These are phyloP conservation scores for Amniculicola lignicola DNA, from an alignment of 495 filamentous ascomycete genomes.

Conservation along the genomic window DNA sequence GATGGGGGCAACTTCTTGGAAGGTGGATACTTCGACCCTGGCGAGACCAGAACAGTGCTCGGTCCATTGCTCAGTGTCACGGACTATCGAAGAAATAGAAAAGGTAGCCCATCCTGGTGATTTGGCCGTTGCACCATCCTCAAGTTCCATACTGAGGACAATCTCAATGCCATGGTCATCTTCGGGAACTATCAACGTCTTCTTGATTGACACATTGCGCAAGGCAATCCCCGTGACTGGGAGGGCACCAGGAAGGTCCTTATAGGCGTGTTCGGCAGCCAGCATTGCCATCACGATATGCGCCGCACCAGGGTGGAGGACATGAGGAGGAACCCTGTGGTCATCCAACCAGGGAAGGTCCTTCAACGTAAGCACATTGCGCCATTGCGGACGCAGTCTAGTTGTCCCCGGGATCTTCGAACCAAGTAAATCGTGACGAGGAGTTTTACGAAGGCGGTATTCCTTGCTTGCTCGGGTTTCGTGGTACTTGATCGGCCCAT, in stretches of 20 bases:
- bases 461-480: slow-evolving; percentile 18
- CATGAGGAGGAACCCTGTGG: background rate
- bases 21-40: slow-evolving; percentile 1
- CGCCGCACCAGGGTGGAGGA: background rate
- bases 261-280: background rate
- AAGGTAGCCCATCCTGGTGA: slow-evolving; percentile 26
- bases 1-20: background rate
- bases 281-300: background rate
- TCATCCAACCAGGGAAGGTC: slow-evolving; percentile 27
- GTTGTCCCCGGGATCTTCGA: background rate
- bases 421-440: slow-evolving; percentile 23
- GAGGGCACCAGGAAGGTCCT: background rate
- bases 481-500: slow-evolving; percentile 13
- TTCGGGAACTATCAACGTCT: slow-evolving; percentile 28
- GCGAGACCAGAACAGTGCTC: slow-evolving; percentile 20
- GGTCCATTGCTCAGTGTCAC: slow-evolving; percentile 10
- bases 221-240: slow-evolving; percentile 17
- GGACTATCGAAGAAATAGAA: slow-evolving; percentile 16
- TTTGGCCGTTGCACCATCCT: background rate
- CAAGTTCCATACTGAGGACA: slow-evolving; percentile 21
- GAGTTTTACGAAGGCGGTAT: background rate
- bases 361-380: slow-evolving; percentile 19
- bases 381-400: background rate
- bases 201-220: slow-evolving; percentile 24
- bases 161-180: slow-evolving; percentile 33